These are phyloP conservation scores for Dysphania ambrosioides DNA, from an alignment of 148 eudicot species.

Conservation along the genomic window DNA sequence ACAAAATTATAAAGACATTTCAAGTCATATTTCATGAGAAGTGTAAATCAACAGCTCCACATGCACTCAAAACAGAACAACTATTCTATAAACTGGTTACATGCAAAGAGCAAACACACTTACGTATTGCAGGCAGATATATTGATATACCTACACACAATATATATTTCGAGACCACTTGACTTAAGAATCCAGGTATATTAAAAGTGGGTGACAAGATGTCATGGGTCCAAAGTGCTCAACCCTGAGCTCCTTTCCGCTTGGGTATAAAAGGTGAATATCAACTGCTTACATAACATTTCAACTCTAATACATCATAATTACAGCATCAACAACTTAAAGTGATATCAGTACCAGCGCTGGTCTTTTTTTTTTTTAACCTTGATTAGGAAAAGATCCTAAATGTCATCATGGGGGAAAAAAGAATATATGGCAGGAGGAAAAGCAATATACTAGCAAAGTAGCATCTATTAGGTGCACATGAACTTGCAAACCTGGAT, in stretches of 20 bases:
- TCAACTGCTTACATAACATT: neutral
- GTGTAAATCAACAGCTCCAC: neutral
- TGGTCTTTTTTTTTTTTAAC: too few species aligned
- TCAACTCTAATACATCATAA: too few species aligned
- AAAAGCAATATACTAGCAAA: neutral
- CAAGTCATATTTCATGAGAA: neutral
- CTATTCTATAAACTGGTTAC: neutral
- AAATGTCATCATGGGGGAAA: too few species aligned
- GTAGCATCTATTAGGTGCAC: neutral
- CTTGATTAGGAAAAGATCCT: neutral
- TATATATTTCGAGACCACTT: neutral
- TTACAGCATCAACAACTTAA: neutral
- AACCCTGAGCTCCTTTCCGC: neutral
- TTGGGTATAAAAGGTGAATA: neutral
- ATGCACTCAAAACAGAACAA: neutral
- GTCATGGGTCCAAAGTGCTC: neutral
- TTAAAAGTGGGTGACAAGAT: neutral
- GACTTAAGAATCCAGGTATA: neutral
- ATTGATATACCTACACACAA: neutral
- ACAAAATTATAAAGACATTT: neutral
- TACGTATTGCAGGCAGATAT: neutral
- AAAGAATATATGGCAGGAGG: neutral
- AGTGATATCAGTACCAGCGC: neutral
- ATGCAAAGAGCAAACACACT: neutral
- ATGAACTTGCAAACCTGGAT: constrained; percentile 63